Evolutionary conservation across 2,329 filamentous ascomycete genomes (phyloP).

Genomic region (Ophiocordyceps camponoti-rufipedis): DNA sequence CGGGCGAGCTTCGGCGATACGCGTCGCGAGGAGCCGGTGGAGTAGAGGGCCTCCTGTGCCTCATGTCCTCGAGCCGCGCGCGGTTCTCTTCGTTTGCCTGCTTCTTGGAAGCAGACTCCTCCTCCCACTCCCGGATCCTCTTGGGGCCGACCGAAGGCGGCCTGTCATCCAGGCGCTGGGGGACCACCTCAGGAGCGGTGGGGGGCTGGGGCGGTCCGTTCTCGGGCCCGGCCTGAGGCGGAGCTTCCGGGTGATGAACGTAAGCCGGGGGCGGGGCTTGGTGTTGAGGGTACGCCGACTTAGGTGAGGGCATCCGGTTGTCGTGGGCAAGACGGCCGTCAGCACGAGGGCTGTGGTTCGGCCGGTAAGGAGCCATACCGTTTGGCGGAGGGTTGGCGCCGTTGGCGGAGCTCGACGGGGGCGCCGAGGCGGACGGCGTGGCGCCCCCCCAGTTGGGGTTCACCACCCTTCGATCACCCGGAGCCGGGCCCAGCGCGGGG

Average conservation of each 20-base stretch:
- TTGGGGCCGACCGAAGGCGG: constrained; percentile 67
- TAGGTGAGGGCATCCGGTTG: constrained; percentile 78
- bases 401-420: constrained; percentile 18
- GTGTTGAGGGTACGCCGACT: constrained; percentile 66
- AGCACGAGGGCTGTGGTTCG: constrained; percentile 58
- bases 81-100: constrained; percentile 75
- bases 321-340: constrained; percentile 65
- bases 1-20: constrained; percentile 64
- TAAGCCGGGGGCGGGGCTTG: constrained; percentile 37
- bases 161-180: constrained; percentile 46
- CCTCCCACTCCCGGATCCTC: constrained; percentile 83
- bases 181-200: constrained; percentile 43
- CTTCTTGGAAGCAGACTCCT: constrained; percentile 65
- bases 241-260: constrained; percentile 49
- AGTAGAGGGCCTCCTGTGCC: constrained; percentile 60
- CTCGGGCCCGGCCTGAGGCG: constrained; percentile 44
- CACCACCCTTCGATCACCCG: constrained; percentile 33
- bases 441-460: constrained; percentile 43
- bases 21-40: constrained; percentile 40
- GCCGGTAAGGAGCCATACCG: constrained; percentile 51
- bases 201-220: constrained; percentile 25
- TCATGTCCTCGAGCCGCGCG: constrained; percentile 69
- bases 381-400: constrained; percentile 22
- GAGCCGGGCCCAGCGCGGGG: constrained; percentile 29
- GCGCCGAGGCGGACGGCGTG: constrained; percentile 22